These are phyloP conservation scores for Gyromitra esculenta DNA, from an alignment of 2,329 filamentous ascomycete genomes.

Conservation along the genomic window DNA sequence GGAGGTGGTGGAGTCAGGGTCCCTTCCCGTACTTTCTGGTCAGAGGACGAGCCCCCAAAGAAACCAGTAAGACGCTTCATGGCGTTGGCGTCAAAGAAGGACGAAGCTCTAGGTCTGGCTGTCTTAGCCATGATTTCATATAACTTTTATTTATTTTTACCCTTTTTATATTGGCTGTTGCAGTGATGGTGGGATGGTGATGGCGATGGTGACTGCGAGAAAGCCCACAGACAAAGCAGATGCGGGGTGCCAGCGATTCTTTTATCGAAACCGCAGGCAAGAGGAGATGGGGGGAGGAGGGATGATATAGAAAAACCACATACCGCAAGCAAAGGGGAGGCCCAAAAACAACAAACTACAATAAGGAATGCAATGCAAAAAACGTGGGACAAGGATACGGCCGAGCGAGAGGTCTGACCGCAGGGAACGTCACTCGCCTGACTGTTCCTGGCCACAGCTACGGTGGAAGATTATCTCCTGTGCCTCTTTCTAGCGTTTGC, in stretches of 20 bases:
- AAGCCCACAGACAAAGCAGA: conserved; percentile 11
- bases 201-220: background rate
- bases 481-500: conserved; percentile 20
- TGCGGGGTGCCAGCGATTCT: conserved; percentile 9
- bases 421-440: conserved; percentile 6
- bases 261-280: conserved; percentile 38
- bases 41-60: conserved; percentile 45
- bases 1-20: conserved; percentile 30
- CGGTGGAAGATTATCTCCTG: conserved; percentile 5
- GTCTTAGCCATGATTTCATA: conserved; percentile 47
- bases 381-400: conserved; percentile 20
- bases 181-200: background rate
- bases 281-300: conserved; percentile 24
- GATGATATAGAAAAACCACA: conserved; percentile 46
- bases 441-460: conserved; percentile 5
- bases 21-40: conserved; percentile 38
- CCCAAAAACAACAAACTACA: conserved; percentile 12
- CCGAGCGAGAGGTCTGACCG: conserved; percentile 7
- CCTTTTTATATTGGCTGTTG: background rate
- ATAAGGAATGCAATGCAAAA: conserved; percentile 28
- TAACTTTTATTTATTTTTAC: background rate
- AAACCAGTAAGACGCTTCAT: conserved; percentile 48
- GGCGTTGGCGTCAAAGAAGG: conserved; percentile 44
- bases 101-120: conserved; percentile 37
- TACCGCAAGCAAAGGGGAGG: conserved; percentile 34